Conservation (phyloP, 208 protist genomes). For the Herpetomonas tarakana region DNA sequence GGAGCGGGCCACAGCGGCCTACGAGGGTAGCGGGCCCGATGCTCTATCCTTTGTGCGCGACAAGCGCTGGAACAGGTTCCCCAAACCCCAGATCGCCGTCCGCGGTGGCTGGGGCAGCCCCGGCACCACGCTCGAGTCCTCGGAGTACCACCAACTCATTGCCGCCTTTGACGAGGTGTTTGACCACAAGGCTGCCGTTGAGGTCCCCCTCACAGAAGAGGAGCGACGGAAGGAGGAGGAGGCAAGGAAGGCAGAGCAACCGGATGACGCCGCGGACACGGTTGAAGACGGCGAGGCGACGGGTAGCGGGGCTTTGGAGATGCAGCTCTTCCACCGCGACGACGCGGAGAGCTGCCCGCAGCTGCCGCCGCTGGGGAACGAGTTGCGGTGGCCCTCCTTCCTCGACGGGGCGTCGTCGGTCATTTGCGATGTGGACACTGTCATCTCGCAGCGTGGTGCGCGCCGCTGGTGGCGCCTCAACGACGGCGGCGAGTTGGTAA, state of each 20-base stretch:
- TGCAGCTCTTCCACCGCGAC: slow-evolving; percentile 89
- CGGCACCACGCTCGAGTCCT: slow-evolving; percentile 65
- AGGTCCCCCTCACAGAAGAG: slow-evolving; percentile 23
- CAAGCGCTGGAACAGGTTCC: slow-evolving; percentile 54
- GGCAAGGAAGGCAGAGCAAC: slow-evolving; percentile 4
- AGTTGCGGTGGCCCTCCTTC: slow-evolving; percentile 74
- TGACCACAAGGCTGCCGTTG: slow-evolving; percentile 29
- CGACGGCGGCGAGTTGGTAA: slow-evolving; percentile 87
- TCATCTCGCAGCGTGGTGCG: slow-evolving; percentile 68
- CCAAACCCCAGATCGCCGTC: slow-evolving; percentile 80
- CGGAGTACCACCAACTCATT: slow-evolving; percentile 72
- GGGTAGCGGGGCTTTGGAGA: slow-evolving; percentile 48
- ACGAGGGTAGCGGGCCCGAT: slow-evolving; percentile 37
- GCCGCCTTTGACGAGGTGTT: slow-evolving; percentile 77
- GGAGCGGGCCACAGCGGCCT: slow-evolving; percentile 18
- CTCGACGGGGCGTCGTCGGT: slow-evolving; percentile 50
- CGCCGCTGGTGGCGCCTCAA: slow-evolving; percentile 89
- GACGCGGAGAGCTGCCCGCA: slow-evolving; percentile 30
- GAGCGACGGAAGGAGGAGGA: slow-evolving; percentile 12
- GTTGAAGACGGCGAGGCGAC: slow-evolving; percentile 6
- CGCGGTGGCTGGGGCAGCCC: slow-evolving; percentile 75
- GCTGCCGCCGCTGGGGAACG: slow-evolving; percentile 56
- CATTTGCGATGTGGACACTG: slow-evolving; percentile 80
- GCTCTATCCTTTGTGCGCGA: slow-evolving; percentile 54
- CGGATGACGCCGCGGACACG: slow-evolving; percentile 12